Evolutionary conservation across 1,284 basidiomycete genomes (phyloP).

Genomic region (Rugiboletus extremiorientalis): DNA sequence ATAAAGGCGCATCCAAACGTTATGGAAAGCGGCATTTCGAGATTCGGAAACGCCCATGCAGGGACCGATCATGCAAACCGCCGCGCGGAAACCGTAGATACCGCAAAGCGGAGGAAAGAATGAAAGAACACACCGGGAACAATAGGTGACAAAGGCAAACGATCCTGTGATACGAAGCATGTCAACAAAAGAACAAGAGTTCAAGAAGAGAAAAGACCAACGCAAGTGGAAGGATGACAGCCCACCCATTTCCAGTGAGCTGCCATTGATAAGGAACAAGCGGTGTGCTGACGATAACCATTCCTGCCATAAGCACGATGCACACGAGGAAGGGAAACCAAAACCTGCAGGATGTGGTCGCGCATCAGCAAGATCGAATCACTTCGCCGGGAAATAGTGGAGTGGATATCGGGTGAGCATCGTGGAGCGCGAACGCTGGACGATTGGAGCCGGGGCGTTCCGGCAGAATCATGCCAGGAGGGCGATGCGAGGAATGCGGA

Average conservation of each 20-base stretch:
- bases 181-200: slow-evolving; percentile 3
- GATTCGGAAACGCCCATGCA: neutral
- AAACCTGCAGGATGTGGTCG: slow-evolving; percentile 24
- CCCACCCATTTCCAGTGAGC: slow-evolving; percentile 61
- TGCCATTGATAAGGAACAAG: slow-evolving; percentile 64
- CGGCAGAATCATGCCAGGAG: neutral
- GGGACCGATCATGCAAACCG: neutral
- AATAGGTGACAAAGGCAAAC: slow-evolving; percentile 63
- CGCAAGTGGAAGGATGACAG: slow-evolving; percentile 67
- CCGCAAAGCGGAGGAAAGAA: slow-evolving; percentile 1
- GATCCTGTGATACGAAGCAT: slow-evolving; percentile 39
- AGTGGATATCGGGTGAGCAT: neutral
- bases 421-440: neutral
- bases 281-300: slow-evolving; percentile 57
- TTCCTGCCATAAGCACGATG: slow-evolving; percentile 43
- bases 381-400: slow-evolving; percentile 4
- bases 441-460: neutral
- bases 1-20: neutral
- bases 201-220: slow-evolving; percentile 35
- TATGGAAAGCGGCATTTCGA: slow-evolving; percentile 3
- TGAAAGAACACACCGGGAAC: slow-evolving; percentile 54
- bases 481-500: slow-evolving; percentile 13
- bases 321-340: slow-evolving; percentile 37
- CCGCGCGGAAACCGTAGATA: neutral
- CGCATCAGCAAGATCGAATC: slow-evolving; percentile 14